phyloP scores from a whole-genome alignment of 108 stramenopile genomes.

The Cyclotella sp. region DNA sequence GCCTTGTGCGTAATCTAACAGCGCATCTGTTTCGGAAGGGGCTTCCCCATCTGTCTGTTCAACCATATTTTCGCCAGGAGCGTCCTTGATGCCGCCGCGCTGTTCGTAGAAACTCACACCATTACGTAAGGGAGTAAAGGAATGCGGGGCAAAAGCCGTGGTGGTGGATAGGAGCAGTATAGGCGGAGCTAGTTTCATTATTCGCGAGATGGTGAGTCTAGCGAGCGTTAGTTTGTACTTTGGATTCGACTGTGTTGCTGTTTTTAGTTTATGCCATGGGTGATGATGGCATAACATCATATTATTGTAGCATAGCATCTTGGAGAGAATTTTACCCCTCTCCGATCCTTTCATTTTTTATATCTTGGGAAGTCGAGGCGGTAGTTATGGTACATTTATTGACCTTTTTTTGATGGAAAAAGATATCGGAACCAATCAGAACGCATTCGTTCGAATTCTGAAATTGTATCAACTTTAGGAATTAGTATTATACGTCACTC shows the following conservation, averaged over 20 bases:
- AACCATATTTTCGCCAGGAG: too few species aligned
- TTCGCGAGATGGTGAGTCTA: too few species aligned
- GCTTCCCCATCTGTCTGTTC: too few species aligned
- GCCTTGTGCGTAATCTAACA: not conserved
- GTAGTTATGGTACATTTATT: too few species aligned
- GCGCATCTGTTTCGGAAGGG: not conserved
- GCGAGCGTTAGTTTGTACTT: too few species aligned
- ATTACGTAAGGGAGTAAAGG: not conserved
- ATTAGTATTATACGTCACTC: not conserved
- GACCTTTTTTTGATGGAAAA: too few species aligned
- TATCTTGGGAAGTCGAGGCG: too few species aligned
- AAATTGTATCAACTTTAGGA: not conserved
- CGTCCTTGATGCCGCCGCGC: not conserved
- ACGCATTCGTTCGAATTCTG: conserved; percentile 4
- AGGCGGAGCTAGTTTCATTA: conserved; percentile 15
- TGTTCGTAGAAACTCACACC: not conserved
- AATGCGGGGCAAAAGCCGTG: conserved; percentile 1
- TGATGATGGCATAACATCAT: too few species aligned
- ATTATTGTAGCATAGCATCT: too few species aligned
- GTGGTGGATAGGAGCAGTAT: conserved; percentile 1
- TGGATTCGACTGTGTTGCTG: too few species aligned
- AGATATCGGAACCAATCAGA: not conserved
- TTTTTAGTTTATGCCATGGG: too few species aligned
- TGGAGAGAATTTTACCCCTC: not conserved
- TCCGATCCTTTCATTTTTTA: not conserved